Evolutionary conservation across 2,329 filamentous ascomycete genomes (phyloP).

Genomic region (Apiospora aurea): DNA sequence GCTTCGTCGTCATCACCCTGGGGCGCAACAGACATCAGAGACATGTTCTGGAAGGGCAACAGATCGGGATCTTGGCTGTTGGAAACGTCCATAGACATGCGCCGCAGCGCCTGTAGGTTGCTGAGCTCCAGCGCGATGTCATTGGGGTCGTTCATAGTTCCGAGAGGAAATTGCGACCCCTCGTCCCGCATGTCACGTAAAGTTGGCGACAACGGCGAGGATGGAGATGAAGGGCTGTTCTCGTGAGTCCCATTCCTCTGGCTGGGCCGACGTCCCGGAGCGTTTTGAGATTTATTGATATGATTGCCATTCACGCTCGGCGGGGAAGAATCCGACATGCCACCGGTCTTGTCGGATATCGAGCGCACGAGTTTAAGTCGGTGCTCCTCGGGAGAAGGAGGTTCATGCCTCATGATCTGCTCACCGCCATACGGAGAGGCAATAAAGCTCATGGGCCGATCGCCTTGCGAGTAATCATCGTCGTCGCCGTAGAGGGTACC

Average conservation of each 20-base stretch:
- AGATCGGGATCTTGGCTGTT: conserved; percentile 77
- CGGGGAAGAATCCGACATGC: not conserved
- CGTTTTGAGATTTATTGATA: conserved; percentile 53
- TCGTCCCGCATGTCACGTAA: conserved; percentile 64
- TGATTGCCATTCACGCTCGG: conserved; percentile 18
- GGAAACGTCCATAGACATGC: conserved; percentile 93
- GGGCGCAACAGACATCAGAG: conserved; percentile 72
- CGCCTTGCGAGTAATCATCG: conserved; percentile 60
- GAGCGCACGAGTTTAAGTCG: conserved; percentile 53
- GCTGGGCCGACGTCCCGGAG: conserved; percentile 48
- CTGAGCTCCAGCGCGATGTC: conserved; percentile 92
- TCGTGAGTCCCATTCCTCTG: conserved; percentile 53
- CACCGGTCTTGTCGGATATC: conserved; percentile 51
- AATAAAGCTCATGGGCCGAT: conserved; percentile 79
- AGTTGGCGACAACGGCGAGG: conserved; percentile 52
- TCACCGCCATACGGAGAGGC: conserved; percentile 63
- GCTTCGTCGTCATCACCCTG: conserved; percentile 80
- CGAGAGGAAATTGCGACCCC: conserved; percentile 77
- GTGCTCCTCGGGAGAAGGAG: conserved; percentile 46
- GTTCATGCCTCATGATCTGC: conserved; percentile 50
- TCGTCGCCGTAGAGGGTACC: conserved; percentile 87
- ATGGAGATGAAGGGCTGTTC: conserved; percentile 35
- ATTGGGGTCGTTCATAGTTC: conserved; percentile 88
- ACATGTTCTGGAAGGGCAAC: conserved; percentile 71
- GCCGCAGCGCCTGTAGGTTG: conserved; percentile 87